phyloP scores from a whole-genome alignment of 2,329 filamentous ascomycete species.

The Monosporascus sp. region DNA sequence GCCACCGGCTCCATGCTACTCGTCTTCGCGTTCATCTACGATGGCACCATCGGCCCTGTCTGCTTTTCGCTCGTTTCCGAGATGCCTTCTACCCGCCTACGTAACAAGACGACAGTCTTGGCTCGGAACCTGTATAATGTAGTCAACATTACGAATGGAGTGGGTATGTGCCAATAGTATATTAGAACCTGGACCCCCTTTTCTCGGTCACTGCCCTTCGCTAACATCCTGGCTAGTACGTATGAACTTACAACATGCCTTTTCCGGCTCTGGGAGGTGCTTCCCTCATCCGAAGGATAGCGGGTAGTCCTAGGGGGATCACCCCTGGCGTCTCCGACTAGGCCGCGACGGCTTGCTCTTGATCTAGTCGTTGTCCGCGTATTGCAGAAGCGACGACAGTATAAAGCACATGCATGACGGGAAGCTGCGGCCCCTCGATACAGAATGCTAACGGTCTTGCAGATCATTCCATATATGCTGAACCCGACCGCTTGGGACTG shows the following conservation, averaged over 20 bases:
- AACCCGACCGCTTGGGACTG: slow-evolving; percentile 22
- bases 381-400: too few species aligned
- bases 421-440: too few species aligned
- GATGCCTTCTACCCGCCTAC: slow-evolving; percentile 33
- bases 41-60: slow-evolving; percentile 36
- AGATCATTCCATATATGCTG: slow-evolving; percentile 25
- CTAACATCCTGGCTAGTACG: neutral
- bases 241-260: neutral
- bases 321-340: too few species aligned
- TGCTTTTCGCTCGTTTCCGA: slow-evolving; percentile 37
- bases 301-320: too few species aligned
- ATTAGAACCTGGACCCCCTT: neutral
- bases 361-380: too few species aligned
- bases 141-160: slow-evolving; percentile 29
- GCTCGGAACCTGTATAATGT: slow-evolving; percentile 33
- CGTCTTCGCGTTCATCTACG: slow-evolving; percentile 34
- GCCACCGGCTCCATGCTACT: slow-evolving; percentile 32
- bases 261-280: too few species aligned
- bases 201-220: neutral
- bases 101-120: slow-evolving; percentile 32
- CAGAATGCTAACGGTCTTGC: neutral
- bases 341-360: too few species aligned
- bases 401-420: too few species aligned
- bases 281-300: too few species aligned
- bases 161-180: slow-evolving; percentile 1